phyloP scores from a whole-genome alignment of 1,139 yeast species.

The Candida labiduridarum region DNA sequence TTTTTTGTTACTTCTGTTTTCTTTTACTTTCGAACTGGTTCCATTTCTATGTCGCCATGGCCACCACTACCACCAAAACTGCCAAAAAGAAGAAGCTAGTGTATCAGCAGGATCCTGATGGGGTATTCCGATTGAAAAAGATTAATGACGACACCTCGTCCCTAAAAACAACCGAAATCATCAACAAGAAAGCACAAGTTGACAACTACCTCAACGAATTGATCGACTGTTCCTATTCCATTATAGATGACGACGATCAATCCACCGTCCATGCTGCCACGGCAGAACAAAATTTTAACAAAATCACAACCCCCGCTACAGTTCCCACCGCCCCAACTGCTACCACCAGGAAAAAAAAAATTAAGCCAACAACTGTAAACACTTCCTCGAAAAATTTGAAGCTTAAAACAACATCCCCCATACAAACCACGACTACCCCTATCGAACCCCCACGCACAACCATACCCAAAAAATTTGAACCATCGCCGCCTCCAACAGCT shows the following conservation, averaged over 20 bases:
- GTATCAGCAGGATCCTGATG: slow-evolving; percentile 46
- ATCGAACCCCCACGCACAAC: slow-evolving; percentile 1
- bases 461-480: background rate
- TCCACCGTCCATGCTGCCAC: slow-evolving; percentile 6
- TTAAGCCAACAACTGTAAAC: slow-evolving; percentile 9
- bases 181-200: slow-evolving; percentile 21
- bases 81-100: slow-evolving; percentile 33
- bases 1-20: background rate
- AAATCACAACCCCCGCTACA: background rate
- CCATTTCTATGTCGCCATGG: slow-evolving; percentile 9
- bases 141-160: slow-evolving; percentile 21
- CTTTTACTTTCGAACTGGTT: background rate
- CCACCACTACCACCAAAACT: slow-evolving; percentile 17
- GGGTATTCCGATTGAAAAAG: slow-evolving; percentile 43
- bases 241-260: slow-evolving; percentile 15
- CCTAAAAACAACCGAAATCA: slow-evolving; percentile 8
- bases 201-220: slow-evolving; percentile 35
- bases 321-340: background rate
- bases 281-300: slow-evolving; percentile 1
- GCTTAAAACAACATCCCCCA: slow-evolving; percentile 2
- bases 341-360: slow-evolving; percentile 9
- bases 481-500: background rate
- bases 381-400: slow-evolving; percentile 11
- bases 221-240: slow-evolving; percentile 29
- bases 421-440: slow-evolving; percentile 3